Base-by-base conservation (phyloP, 352 stramenopile genomes). In the Phytophthora hibernalis region DNA sequence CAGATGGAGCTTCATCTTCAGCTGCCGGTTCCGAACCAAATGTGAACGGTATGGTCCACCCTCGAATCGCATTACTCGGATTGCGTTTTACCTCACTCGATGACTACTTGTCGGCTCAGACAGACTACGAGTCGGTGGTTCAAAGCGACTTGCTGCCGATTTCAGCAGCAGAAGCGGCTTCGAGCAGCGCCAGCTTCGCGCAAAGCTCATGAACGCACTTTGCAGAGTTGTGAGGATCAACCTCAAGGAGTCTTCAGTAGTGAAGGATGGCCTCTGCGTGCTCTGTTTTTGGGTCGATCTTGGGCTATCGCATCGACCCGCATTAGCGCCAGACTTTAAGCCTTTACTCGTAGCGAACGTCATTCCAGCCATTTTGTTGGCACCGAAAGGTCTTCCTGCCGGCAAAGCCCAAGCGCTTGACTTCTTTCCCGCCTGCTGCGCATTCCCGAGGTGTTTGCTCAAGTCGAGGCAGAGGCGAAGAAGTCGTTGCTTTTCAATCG, bases 401-500 rank as follows among this genome's bases (percentile, higher is more conserved):
- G 54, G 70, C 16, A 87, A 87, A 53, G 51, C 67, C 6, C 70
- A 77, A 58, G 77, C 81, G 37, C 42, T 90, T 47, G 48, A 7
- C 43, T 90, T 22, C 61, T 83, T 42, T 72, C 66, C 6, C 65
- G 86, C 37, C 28, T 87, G 22, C 61, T 90, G 40, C 65, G 72
- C 8, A 67, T 81, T 35, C 71, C 70, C 22, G 74, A 83, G 48
- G 40, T 82, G 16, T 83, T 87, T 44, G 42, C 61, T 16, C 74
- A 79, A 59, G 35, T 90, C 22, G 62, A 86, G 49, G 45, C 45
- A 0, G 77, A 74, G 6, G 68, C 76, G 2, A 84, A 83, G 56
- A 82, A 82, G 38, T 84, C 79, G 15, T 64, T 92, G 28, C 65
- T 94, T 11, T 90, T 94, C 22, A 89, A 93, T 30, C 83, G 83